Percentiles rank a stretch among this genome's conserved stretches.
phyloP scores from a whole-genome alignment of 305 asterid genomes.

The Fraxinus angustifolia region DNA sequence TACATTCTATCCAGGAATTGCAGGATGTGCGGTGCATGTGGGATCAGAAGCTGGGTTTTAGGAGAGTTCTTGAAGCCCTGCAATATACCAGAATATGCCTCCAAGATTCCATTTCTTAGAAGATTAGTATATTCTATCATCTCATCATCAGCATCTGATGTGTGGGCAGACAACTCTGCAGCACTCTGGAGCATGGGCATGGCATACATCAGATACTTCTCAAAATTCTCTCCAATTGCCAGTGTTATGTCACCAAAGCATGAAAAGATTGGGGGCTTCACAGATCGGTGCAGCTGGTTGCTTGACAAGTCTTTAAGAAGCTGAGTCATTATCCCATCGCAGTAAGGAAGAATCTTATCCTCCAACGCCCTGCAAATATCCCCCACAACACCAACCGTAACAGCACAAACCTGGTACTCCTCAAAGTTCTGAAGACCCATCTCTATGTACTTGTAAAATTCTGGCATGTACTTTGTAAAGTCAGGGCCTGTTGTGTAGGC shows the following conservation, averaged over 20 bases:
- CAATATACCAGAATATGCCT: slow-evolving; percentile 90
- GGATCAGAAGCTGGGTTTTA: slow-evolving; percentile 72
- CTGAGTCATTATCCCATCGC: slow-evolving; percentile 91
- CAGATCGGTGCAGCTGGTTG: slow-evolving; percentile 83
- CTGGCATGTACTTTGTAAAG: slow-evolving; percentile 46
- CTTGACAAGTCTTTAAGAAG: slow-evolving; percentile 83
- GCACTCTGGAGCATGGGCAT: slow-evolving; percentile 97
- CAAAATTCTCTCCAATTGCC: slow-evolving; percentile 79
- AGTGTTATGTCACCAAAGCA: slow-evolving; percentile 89
- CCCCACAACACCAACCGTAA: slow-evolving; percentile 89
- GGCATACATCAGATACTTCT: slow-evolving; percentile 79
- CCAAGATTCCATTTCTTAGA: slow-evolving; percentile 72
- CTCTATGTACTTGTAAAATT: slow-evolving; percentile 50
- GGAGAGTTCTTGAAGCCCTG: slow-evolving; percentile 92
- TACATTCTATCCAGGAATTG: slow-evolving; percentile 83
- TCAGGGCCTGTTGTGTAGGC: slow-evolving; percentile 49
- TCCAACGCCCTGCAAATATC: slow-evolving; percentile 90
- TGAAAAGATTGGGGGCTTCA: slow-evolving; percentile 90
- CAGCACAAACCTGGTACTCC: slow-evolving; percentile 70
- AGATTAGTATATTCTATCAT: slow-evolving; percentile 77
- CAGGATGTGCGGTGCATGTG: slow-evolving; percentile 74
- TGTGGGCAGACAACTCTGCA: slow-evolving; percentile 72
- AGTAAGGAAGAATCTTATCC: slow-evolving; percentile 67
- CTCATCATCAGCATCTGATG: slow-evolving; percentile 70
- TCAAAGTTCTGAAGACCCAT: slow-evolving; percentile 59